Percentiles rank a stretch among this genome's conserved stretches.
Evolutionary conservation across 2,329 filamentous ascomycete genomes (phyloP).

Genomic region (Aspergillus sclerotialis): DNA sequence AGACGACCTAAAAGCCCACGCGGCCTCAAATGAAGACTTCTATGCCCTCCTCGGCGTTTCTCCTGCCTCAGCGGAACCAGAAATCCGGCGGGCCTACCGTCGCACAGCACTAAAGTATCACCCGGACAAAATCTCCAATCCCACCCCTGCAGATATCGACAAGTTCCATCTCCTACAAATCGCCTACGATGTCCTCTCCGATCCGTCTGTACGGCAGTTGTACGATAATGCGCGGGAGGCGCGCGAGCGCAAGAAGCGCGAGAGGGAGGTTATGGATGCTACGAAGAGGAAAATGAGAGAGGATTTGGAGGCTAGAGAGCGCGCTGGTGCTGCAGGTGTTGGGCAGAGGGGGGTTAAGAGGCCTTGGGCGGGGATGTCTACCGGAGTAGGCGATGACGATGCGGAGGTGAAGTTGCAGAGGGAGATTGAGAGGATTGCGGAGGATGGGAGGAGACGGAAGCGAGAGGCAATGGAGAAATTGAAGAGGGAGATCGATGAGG

Average conservation of each 20-base stretch:
- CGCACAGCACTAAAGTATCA: slow-evolving; percentile 85
- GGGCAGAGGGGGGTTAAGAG: slow-evolving; percentile 51
- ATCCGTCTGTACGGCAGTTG: slow-evolving; percentile 61
- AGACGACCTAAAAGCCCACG: slow-evolving; percentile 50
- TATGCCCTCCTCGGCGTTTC: slow-evolving; percentile 68
- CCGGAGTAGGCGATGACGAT: slow-evolving; percentile 34
- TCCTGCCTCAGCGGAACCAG: slow-evolving; percentile 57
- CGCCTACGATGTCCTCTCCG: slow-evolving; percentile 75
- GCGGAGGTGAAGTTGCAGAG: slow-evolving; percentile 44
- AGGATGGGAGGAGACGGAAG: slow-evolving; percentile 46
- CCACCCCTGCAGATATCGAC: slow-evolving; percentile 60
- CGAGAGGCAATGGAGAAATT: slow-evolving; percentile 41
- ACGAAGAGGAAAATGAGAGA: slow-evolving; percentile 72
- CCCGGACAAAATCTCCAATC: slow-evolving; percentile 77
- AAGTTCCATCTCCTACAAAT: slow-evolving; percentile 81
- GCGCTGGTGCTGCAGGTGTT: slow-evolving; percentile 36
- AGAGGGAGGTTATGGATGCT: slow-evolving; percentile 67
- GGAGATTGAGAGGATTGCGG: slow-evolving; percentile 47
- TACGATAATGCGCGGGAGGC: slow-evolving; percentile 75
- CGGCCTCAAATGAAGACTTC: slow-evolving; percentile 61
- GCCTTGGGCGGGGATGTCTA: slow-evolving; percentile 37
- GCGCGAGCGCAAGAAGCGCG: slow-evolving; percentile 59
- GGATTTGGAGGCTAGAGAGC: slow-evolving; percentile 74
- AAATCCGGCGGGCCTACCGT: slow-evolving; percentile 77
- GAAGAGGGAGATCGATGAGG: slow-evolving; percentile 40